Conservation (phyloP, 2,329 filamentous ascomycete genomes). For the Periglandula ipomoeae region DNA sequence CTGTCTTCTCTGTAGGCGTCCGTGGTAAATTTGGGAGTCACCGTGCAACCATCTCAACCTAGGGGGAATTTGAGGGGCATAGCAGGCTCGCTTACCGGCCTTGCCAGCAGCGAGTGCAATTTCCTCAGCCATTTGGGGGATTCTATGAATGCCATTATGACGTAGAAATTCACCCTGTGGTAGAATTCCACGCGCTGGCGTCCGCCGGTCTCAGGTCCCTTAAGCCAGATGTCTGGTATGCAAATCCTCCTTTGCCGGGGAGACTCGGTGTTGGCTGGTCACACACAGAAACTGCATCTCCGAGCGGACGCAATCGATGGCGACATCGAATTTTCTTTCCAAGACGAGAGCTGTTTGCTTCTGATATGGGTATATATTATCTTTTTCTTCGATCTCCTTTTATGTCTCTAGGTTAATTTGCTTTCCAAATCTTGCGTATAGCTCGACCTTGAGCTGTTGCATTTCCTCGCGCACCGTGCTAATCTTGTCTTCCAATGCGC, state of each 20-base stretch:
- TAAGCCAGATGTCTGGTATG: not conserved
- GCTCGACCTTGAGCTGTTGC: conserved; percentile 76
- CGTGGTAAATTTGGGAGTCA: not conserved
- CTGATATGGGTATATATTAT: not conserved
- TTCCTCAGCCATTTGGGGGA: too few species aligned
- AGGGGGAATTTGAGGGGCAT: not conserved
- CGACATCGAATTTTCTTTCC: not conserved
- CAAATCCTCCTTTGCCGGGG: not conserved
- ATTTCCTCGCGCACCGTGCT: conserved; percentile 73
- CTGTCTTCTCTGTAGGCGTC: not conserved
- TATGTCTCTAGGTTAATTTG: conserved; percentile 95
- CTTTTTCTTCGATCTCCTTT: conserved; percentile 13
- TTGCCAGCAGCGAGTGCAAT: too few species aligned
- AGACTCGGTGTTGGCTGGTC: not conserved
- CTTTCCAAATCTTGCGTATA: conserved; percentile 91
- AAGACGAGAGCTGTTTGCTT: not conserved
- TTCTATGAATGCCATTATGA: not conserved
- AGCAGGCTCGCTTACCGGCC: not conserved
- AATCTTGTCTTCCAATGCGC: conserved; percentile 67
- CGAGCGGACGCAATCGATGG: not conserved
- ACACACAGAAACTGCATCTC: conserved; percentile 1
- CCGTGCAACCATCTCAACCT: not conserved
- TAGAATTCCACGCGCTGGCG: too few species aligned
- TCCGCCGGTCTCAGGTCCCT: not conserved
- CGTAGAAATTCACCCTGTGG: not conserved